Evolutionary conservation across 139 green algal species (phyloP).

Genomic region (Chlamydomonas incerta): DNA sequence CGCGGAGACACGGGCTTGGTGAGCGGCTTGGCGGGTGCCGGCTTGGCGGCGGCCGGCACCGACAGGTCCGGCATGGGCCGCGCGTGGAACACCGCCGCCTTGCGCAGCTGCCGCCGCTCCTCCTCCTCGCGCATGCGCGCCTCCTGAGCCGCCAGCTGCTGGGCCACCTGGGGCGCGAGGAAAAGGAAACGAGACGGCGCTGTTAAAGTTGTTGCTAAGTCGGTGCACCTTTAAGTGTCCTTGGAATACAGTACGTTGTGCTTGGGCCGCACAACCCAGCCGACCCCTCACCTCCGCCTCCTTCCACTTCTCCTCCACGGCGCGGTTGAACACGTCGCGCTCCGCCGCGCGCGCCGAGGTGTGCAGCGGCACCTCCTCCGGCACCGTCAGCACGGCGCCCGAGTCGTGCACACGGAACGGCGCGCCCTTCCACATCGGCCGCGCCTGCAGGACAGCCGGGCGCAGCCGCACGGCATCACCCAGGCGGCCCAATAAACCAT

Average conservation of each 20-base stretch:
- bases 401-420: constrained; percentile 46
- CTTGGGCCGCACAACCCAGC: too few relatives aligned
- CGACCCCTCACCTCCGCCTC: constrained; percentile 42
- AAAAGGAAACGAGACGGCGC: too few relatives aligned
- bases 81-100: constrained; percentile 33
- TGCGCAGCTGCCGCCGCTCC: constrained; percentile 37
- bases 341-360: constrained; percentile 51
- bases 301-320: constrained; percentile 47
- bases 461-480: too few relatives aligned
- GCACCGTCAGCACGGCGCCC: constrained; percentile 56
- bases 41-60: neutral
- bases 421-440: constrained; percentile 50
- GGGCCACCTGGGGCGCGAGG: neutral
- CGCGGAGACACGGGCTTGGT: constrained; percentile 59
- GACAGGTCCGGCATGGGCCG: constrained; percentile 56
- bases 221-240: too few relatives aligned
- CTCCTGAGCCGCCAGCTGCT: constrained; percentile 37
- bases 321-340: constrained; percentile 59
- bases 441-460: constrained; percentile 52
- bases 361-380: constrained; percentile 48
- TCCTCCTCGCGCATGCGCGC: constrained; percentile 30
- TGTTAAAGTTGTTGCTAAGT: too few relatives aligned
- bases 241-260: too few relatives aligned
- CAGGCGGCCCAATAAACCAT: too few relatives aligned
- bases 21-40: constrained; percentile 31